phyloP scores from a whole-genome alignment of 345 rosid genomes.

The Eutrema yunnanense region DNA sequence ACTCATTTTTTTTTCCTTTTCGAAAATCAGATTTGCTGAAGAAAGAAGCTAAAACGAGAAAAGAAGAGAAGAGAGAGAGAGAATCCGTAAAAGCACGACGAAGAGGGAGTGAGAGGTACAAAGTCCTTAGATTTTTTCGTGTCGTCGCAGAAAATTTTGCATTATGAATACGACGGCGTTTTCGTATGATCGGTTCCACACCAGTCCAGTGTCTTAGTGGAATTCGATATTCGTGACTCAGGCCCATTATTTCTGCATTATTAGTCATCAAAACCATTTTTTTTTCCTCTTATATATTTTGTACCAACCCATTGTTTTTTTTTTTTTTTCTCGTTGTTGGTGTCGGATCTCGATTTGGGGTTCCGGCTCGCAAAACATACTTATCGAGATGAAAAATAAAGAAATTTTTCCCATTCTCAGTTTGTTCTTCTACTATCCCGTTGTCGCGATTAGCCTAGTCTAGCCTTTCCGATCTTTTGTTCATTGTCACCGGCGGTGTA shows the following conservation, averaged over 20 bases:
- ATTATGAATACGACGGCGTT: not conserved
- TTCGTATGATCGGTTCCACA: not conserved
- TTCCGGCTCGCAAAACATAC: too few species aligned
- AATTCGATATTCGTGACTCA: not conserved
- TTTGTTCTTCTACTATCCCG: too few species aligned
- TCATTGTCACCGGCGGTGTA: too few species aligned
- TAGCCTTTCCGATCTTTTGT: too few species aligned
- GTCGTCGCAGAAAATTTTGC: not conserved
- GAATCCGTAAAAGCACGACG: not conserved
- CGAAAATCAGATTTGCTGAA: conserved; percentile 9
- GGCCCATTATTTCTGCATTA: not conserved
- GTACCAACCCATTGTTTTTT: too few species aligned
- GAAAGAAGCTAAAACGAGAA: not conserved
- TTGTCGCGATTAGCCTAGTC: too few species aligned
- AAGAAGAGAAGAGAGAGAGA: not conserved
- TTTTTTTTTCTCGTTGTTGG: too few species aligned
- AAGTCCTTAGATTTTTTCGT: not conserved
- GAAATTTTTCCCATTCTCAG: too few species aligned
- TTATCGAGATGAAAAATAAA: too few species aligned
- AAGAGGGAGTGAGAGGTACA: not conserved
- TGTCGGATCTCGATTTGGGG: too few species aligned
- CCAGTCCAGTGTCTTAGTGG: not conserved
- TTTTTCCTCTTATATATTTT: too few species aligned
- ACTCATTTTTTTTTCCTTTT: conserved; percentile 35
- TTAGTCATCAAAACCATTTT: not conserved